These are phyloP conservation scores for Starmerella riodocensis DNA, from an alignment of 805 yeast genomes.

Conservation along the genomic window DNA sequence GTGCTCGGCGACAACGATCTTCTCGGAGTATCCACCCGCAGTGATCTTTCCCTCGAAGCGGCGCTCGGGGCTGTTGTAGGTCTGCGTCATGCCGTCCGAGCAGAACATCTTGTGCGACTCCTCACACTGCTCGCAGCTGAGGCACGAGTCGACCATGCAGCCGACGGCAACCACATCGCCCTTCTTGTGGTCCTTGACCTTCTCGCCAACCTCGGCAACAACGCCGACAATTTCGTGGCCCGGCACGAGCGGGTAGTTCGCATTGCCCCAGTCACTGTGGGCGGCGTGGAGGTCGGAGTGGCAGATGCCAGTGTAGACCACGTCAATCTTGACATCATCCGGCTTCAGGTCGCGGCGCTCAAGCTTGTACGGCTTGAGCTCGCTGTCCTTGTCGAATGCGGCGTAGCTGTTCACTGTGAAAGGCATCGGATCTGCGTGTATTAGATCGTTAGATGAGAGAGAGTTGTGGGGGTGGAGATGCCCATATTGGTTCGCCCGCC, in stretches of 20 bases:
- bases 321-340: constrained; percentile 27
- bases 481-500: too few relatives aligned
- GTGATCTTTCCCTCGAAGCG: constrained; percentile 46
- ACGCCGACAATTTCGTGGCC: constrained; percentile 37
- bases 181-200: constrained; percentile 37
- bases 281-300: constrained; percentile 46
- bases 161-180: constrained; percentile 79
- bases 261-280: constrained; percentile 39
- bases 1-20: constrained; percentile 38
- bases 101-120: constrained; percentile 47
- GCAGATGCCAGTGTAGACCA: constrained; percentile 33
- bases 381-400: constrained; percentile 1
- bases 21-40: constrained; percentile 35
- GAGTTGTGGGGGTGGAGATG: too few relatives aligned
- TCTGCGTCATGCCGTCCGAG: constrained; percentile 30
- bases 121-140: constrained; percentile 47
- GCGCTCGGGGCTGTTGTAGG: constrained; percentile 34
- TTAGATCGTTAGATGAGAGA: too few relatives aligned
- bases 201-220: constrained; percentile 38
- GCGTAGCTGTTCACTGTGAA: constrained; percentile 14
- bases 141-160: constrained; percentile 51
- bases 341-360: constrained; percentile 16
- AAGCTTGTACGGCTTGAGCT: constrained; percentile 9
- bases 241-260: constrained; percentile 30
- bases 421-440: constrained; percentile 11